These are phyloP conservation scores for Aspergillus sp. DNA, from an alignment of 2,329 filamentous ascomycete genomes.

Conservation along the genomic window DNA sequence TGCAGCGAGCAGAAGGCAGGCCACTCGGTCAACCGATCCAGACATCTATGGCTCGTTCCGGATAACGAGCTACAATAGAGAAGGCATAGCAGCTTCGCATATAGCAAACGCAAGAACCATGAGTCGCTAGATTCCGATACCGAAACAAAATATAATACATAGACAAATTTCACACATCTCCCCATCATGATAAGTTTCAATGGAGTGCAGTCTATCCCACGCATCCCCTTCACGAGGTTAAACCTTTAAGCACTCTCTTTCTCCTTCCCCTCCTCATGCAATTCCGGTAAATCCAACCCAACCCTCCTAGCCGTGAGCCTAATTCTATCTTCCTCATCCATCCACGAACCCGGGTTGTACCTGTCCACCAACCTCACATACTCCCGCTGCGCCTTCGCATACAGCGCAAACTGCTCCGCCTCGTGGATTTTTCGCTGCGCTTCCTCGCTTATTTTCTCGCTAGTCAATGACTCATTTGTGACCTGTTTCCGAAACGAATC, in stretches of 20 bases:
- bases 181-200: neutral
- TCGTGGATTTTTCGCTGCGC: constrained; percentile 44
- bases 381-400: constrained; percentile 79
- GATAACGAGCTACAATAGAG: neutral
- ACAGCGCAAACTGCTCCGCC: constrained; percentile 76
- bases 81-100: neutral
- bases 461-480: constrained; percentile 14
- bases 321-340: constrained; percentile 81
- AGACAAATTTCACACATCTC: neutral
- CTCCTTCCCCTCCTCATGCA: constrained; percentile 64
- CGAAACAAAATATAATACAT: neutral
- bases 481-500: constrained; percentile 54
- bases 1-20: constrained; percentile 9
- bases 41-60: neutral
- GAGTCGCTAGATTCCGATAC: neutral
- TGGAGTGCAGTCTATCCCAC: neutral
- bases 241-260: constrained; percentile 7
- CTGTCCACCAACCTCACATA: constrained; percentile 81
- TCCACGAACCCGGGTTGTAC: constrained; percentile 90
- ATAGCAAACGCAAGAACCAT: constrained; percentile 1
- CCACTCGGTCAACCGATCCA: neutral
- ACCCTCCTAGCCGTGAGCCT: constrained; percentile 81
- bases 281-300: constrained; percentile 84
- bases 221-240: neutral
- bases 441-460: neutral